Evolutionary conservation across 2,329 filamentous ascomycete species (phyloP), one percentile per base, ranked within the genome.

Genomic region (Raffaelea deltoideospora): DNA sequence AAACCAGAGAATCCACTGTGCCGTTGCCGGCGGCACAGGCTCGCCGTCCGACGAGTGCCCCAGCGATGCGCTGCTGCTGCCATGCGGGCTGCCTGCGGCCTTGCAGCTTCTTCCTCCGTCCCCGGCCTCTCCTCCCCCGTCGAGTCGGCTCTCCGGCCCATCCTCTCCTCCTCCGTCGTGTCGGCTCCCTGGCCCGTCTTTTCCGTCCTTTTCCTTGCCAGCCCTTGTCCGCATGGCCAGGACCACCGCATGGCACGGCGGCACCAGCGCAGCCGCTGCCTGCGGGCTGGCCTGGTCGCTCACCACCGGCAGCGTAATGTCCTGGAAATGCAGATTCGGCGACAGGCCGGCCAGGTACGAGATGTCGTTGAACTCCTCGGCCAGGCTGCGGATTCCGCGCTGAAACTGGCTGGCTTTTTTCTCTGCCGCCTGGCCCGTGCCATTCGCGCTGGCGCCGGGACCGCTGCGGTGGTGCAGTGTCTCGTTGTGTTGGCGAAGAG

Each of bases 311-410:
- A 28, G 10, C 3, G 34, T 35, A 4, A 39, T 35, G 18, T 41
- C 32, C 17, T 24, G 29, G 21, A 43, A 43, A 8, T 10, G 31
- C 10, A 41, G 34, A 4, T 35, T 11, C 3, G 15, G 20, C 3
- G 28, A 26, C n/a, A 41, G n/a, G 10, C 41, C 41, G 3, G 36
- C 21, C 17, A 27, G 10, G n/a, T 28, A 18, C 17, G 27, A 27
- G 22, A 43, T 19, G 9, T 41, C 36, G n/a, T 43, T 43, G 17
- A 41, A 34, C n/a, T 31, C 31, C 17, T 37, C 27, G 6, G 36
- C 34, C 27, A 33, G 26, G 20, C 29, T 10, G 3, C 17, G 11
- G 13, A 37, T 28, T 15, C 29, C 22, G 18, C 24, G n/a, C n/a
- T n/a, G n/a, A n/a, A n/a, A n/a, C n/a, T n/a, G n/a, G n/a, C n/a